phyloP scores from a whole-genome alignment of 805 yeast genomes.

The Ogataea angusta region DNA sequence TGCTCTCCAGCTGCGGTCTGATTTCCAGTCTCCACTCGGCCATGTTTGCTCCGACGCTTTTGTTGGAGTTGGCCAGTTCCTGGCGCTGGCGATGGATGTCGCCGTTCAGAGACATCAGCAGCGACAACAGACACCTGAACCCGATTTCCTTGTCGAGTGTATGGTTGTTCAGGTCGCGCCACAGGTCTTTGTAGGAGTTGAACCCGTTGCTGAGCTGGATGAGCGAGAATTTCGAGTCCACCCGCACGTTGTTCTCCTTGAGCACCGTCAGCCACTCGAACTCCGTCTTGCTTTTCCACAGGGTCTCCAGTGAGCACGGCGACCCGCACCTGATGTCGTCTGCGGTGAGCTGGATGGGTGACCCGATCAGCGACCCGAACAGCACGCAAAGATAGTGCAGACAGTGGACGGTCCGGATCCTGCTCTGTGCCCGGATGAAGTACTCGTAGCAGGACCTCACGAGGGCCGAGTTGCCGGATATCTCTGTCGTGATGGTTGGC shows the following conservation, averaged over 20 bases:
- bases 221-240: conserved; percentile 53
- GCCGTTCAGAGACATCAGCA: conserved; percentile 66
- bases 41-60: conserved; percentile 41
- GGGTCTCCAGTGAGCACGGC: conserved; percentile 54
- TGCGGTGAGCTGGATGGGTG: conserved; percentile 37
- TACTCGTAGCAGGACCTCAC: conserved; percentile 46
- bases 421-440: conserved; percentile 51
- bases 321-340: conserved; percentile 59
- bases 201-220: conserved; percentile 57
- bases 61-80: conserved; percentile 28
- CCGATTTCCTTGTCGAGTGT: conserved; percentile 39
- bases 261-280: conserved; percentile 49
- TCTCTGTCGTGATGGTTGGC: conserved; percentile 32
- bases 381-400: conserved; percentile 49
- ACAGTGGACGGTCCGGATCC: conserved; percentile 52
- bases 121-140: conserved; percentile 48
- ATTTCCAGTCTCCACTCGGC: conserved; percentile 64
- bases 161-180: conserved; percentile 45
- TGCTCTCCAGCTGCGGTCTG: conserved; percentile 54
- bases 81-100: conserved; percentile 52
- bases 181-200: conserved; percentile 48
- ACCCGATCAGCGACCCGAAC: conserved; percentile 44
- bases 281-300: conserved; percentile 55
- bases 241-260: conserved; percentile 33
- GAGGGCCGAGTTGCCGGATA: conserved; percentile 4